Base-by-base conservation (phyloP, 495 filamentous ascomycete genomes). In the Xylaria curta region DNA sequence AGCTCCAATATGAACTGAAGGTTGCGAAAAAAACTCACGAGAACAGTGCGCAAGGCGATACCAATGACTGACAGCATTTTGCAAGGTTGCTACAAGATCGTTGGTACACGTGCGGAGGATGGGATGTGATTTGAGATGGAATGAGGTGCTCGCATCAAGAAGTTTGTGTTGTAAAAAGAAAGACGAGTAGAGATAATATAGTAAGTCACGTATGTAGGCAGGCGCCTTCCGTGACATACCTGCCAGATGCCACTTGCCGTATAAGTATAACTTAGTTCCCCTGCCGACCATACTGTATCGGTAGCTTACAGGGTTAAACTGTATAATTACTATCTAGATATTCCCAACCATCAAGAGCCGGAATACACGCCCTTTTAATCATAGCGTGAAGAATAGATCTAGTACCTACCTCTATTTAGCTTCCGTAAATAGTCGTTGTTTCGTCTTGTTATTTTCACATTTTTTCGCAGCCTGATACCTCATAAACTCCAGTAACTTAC, bases 51-150 rank as follows among this genome's bases (percentile, higher is more conserved):
- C 13, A 72, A 36, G 36, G 31, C 47, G 10, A 72, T 58, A 5
- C 28, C 49, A 21, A 59, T 9, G 13, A 67, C 1, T 5, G 61
- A 67, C 21, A 66, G 24, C 69, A 72, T 72, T n/a, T 4, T 67
- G 69, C 21, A 31, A 21, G 12, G 1, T 17, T 10, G 65, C 10
- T 24, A 28, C 12, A 2, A 12, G 53, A 5, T 56, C 9, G 10
- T 28, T 31, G 24, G 26, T 56, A 56, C 13, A 56, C 53, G 51
- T 26, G 13, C 0, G 26, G 51, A 10, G 13, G 36, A 38, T 38
- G 36, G 21, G 13, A 7, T 31, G 5, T 7, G 26, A 17, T 56
- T 17, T 12, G 10, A 8, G 13, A 31, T 56, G 12, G 12, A 4
- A 13, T 31, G 10, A 56, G 21, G 1, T 26, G 3, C 13, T 56